Base-by-base conservation (phyloP, 2,329 filamentous ascomycete species). In the Phyllosticta citribraziliensis region DNA sequence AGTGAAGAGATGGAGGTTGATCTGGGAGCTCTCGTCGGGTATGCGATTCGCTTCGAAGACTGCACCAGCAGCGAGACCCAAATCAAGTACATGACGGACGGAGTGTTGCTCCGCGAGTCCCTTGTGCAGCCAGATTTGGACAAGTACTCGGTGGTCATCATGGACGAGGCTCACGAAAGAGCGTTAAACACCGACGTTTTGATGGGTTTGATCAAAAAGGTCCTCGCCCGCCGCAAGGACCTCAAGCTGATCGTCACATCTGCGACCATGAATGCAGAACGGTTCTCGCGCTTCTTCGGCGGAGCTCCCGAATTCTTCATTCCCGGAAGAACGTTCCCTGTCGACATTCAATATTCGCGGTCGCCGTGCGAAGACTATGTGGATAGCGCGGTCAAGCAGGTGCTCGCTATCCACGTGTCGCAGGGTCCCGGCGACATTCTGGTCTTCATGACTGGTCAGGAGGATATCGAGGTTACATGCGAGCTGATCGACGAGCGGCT, bases 31-130 rank as follows among this genome's bases (percentile, higher is more conserved):
- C 83, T 87, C 0, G 95, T 99, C 47, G 94, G 94, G 30, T 99
- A 99, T 73, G 91, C 94, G 0, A 99, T 99, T 71, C 91, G 94
- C 59, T 99, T 99, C 69, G 94, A 99, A 72, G 95, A 99, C 72
- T 97, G 92, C 74, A 99, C 94, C 1, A 96, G 91, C 78, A 91
- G 91, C 67, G 88, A 97, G 62, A 99, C 94, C 0, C 81, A 87
- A 63, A 97, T 99, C 77, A 99, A 99, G 75, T 99, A 99, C 74
- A 97, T 99, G 92, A 99, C 94, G 0, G 95, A 99, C 70, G 94
- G 94, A 78, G 90, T 99, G 22, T 78, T 99, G 53, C 82, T 99
- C 33, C 84, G 94, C 76, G 95, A 99, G 70, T 97, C 91, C 5
- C 80, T 99, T 11, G 92, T 91, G 63, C 93, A 97, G 73, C 85